Percentiles rank a stretch among this genome's conserved stretches.
Evolutionary conservation across 225 moss, liverwort and hornwort species (phyloP).

Genomic region (Takakia lepidozioides): DNA sequence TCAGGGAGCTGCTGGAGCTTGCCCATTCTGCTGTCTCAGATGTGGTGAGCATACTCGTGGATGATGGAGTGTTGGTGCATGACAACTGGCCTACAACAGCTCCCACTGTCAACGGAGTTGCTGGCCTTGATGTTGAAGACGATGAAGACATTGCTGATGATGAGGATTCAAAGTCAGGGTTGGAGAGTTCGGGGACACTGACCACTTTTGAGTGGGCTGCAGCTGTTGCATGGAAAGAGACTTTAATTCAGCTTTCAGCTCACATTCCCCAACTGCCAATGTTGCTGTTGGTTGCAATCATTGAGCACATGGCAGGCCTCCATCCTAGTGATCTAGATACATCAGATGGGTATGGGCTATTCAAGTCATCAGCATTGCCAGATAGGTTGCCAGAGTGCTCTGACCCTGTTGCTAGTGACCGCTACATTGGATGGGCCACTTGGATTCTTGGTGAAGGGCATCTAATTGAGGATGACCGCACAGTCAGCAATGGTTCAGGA

Average conservation of each 20-base stretch:
- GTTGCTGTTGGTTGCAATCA: constrained; percentile 33
- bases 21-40: constrained; percentile 51
- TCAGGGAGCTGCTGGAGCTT: constrained; percentile 65
- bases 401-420: constrained; percentile 6
- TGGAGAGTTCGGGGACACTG: constrained; percentile 18
- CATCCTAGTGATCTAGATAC: constrained; percentile 18
- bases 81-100: constrained; percentile 24
- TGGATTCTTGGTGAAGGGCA: constrained; percentile 53
- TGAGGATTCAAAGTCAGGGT: constrained; percentile 18
- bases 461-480: constrained; percentile 19
- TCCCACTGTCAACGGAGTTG: constrained; percentile 12
- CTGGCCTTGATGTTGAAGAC: constrained; percentile 1
- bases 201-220: constrained; percentile 11
- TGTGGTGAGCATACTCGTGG: constrained; percentile 52
- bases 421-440: constrained; percentile 37
- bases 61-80: constrained; percentile 60
- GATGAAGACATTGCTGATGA: constrained; percentile 11
- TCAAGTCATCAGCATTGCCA: neutral
- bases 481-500: constrained; percentile 8
- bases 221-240: constrained; percentile 44
- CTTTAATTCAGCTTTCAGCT: constrained; percentile 40
- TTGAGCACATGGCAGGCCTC: constrained; percentile 19
- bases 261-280: constrained; percentile 49
- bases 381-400: neutral
- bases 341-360: neutral